phyloP scores from a whole-genome alignment of 176 grass and related monocot species.

The Urochloa ruziziensis region DNA sequence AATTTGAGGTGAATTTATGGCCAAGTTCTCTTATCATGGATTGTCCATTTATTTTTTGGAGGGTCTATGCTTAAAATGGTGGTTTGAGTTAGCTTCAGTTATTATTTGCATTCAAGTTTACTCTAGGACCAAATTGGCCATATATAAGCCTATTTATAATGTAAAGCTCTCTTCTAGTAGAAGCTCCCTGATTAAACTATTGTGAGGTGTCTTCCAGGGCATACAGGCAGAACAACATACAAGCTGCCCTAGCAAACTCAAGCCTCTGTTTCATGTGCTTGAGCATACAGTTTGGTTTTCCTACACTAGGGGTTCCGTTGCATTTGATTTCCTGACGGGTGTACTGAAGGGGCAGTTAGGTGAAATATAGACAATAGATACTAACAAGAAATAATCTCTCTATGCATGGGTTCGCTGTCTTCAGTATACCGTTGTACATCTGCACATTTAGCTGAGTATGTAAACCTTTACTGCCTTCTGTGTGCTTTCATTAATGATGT shows the following conservation, averaged over 20 bases:
- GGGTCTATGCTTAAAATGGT: not conserved
- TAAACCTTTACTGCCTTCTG: not conserved
- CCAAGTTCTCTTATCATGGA: not conserved
- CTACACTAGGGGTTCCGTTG: not conserved
- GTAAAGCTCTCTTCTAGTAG: not conserved
- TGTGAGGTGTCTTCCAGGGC: not conserved
- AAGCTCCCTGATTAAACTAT: not conserved
- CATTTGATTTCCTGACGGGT: not conserved
- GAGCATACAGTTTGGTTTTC: not conserved
- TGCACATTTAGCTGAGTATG: not conserved
- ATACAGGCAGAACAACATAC: not conserved
- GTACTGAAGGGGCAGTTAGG: not conserved
- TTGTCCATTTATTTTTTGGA: not conserved
- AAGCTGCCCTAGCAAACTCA: not conserved
- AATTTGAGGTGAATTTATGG: not conserved
- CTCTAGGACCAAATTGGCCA: not conserved
- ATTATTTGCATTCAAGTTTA: not conserved
- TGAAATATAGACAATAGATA: not conserved
- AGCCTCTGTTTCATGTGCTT: not conserved
- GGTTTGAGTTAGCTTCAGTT: conserved; percentile 4
- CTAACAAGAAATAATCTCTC: not conserved
- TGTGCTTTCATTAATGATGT: not conserved
- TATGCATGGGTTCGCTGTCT: not conserved
- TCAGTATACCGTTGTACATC: not conserved
- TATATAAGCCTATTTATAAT: not conserved